phyloP scores from a whole-genome alignment of 495 filamentous ascomycete species.

The Pyrenula massariospora region DNA sequence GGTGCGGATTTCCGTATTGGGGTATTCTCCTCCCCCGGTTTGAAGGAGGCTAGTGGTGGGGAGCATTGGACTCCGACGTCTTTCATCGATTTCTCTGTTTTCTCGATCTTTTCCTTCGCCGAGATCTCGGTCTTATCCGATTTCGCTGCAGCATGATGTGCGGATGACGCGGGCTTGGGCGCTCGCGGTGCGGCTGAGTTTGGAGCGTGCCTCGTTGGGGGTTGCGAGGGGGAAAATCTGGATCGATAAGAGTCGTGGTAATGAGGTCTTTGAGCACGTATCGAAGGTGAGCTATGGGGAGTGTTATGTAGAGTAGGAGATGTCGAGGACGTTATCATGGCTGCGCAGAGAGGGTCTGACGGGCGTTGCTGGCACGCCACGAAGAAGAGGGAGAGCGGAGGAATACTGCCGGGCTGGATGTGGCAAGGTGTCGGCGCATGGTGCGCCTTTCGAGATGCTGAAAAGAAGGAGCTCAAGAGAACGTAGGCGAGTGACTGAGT shows the following conservation, averaged over 20 bases:
- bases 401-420: not conserved
- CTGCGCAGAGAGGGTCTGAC: not conserved
- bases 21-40: not conserved
- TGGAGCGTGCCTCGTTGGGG: not conserved
- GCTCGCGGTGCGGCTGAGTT: not conserved
- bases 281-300: not conserved
- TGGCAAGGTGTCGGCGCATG: not conserved
- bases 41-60: not conserved
- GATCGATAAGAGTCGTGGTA: slow-evolving; percentile 1
- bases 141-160: too few relatives aligned
- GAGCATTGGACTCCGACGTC: not conserved
- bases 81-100: not conserved
- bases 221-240: not conserved
- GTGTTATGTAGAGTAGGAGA: not conserved
- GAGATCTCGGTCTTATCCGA: too few relatives aligned
- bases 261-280: not conserved
- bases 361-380: too few relatives aligned
- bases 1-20: not conserved
- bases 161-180: not conserved
- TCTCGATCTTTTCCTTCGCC: too few relatives aligned
- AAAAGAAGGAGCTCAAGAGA: too few relatives aligned
- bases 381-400: not conserved
- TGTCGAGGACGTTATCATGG: not conserved
- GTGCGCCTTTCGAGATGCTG: too few relatives aligned
- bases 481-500: too few relatives aligned